Evolutionary conservation across 164 flowering plant genomes (phyloP).

Genomic region (Sextonia rubra): DNA sequence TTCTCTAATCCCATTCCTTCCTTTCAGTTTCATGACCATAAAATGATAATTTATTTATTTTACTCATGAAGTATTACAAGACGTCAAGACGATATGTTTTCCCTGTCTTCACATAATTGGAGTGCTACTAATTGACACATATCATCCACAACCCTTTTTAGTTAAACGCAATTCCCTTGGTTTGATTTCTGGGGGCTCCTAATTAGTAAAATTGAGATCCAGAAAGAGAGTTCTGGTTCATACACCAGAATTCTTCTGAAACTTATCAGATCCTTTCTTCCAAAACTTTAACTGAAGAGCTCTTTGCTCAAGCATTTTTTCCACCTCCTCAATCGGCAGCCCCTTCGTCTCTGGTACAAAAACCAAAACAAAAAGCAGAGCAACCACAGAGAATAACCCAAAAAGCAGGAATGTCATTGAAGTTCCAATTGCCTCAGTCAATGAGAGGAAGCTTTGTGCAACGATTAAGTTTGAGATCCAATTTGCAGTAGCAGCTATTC

Average conservation of each 20-base stretch:
- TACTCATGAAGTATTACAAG: too few relatives aligned
- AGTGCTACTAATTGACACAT: too few relatives aligned
- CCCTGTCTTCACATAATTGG: too few relatives aligned
- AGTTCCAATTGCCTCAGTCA: slow-evolving; percentile 60
- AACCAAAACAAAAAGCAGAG: slow-evolving; percentile 30
- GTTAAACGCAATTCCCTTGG: neutral
- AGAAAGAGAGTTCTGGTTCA: neutral
- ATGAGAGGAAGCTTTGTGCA: slow-evolving; percentile 49
- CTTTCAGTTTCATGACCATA: too few relatives aligned
- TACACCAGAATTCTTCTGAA: neutral
- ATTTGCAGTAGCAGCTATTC: slow-evolving; percentile 60
- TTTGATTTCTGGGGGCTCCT: neutral
- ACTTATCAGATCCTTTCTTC: neutral
- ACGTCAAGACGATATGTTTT: too few relatives aligned
- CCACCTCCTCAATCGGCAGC: slow-evolving; percentile 49
- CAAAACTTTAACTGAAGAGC: slow-evolving; percentile 17
- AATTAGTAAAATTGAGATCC: neutral
- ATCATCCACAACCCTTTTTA: too few relatives aligned
- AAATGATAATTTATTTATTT: too few relatives aligned
- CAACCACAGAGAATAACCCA: slow-evolving; percentile 38
- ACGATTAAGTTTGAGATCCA: slow-evolving; percentile 76
- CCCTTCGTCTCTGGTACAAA: slow-evolving; percentile 67
- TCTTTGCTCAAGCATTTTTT: slow-evolving; percentile 46
- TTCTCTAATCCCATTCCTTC: too few relatives aligned
- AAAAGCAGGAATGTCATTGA: slow-evolving; percentile 67